These are phyloP conservation scores for Cladosporium sp. DNA, from an alignment of 2,329 filamentous ascomycete species.

Conservation along the genomic window DNA sequence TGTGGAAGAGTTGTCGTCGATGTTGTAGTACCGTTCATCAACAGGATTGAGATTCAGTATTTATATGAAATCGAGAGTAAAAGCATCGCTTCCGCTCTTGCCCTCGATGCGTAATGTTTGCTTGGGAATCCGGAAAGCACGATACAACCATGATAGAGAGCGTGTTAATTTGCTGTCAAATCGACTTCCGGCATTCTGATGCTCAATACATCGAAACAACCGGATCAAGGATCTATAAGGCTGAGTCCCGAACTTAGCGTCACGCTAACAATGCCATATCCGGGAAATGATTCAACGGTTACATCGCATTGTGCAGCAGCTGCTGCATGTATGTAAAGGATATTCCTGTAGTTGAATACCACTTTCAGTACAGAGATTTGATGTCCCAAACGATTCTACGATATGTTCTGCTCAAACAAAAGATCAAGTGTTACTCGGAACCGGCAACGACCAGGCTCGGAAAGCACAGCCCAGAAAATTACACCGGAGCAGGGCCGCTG, in stretches of 20 bases:
- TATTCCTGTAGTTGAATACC: too few relatives aligned
- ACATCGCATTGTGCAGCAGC: background rate
- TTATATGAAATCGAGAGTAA: background rate
- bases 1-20: background rate
- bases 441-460: background rate
- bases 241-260: background rate
- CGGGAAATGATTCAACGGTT: background rate
- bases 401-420: background rate
- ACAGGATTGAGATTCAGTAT: background rate
- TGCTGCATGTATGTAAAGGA: background rate
- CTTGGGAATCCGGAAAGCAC: background rate
- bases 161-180: slow-evolving; percentile 2
- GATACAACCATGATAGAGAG: background rate
- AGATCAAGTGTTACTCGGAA: background rate
- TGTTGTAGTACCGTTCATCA: background rate
- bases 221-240: background rate
- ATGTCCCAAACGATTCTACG: background rate
- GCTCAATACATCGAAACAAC: background rate
- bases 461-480: background rate
- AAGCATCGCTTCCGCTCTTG: background rate
- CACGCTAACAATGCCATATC: background rate
- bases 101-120: background rate
- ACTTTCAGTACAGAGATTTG: too few relatives aligned
- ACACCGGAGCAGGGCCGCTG: background rate
- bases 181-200: background rate